Percentiles rank a stretch among this genome's conserved stretches.
Evolutionary conservation across 352 stramenopile genomes (phyloP).

Genomic region (Phytophthora pini): DNA sequence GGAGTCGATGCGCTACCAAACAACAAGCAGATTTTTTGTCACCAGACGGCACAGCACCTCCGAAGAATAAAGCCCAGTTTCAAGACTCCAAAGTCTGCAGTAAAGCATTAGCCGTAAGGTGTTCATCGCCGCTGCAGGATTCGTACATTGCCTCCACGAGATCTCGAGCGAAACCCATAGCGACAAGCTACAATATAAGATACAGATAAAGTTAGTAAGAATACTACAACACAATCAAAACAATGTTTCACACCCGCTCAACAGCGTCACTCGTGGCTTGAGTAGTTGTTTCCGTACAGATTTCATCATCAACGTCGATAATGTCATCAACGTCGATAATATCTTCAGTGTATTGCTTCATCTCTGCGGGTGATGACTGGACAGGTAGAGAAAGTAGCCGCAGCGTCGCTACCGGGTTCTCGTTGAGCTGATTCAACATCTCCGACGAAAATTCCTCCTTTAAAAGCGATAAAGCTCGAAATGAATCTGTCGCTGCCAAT

Average conservation of each 20-base stretch:
- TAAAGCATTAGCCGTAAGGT: constrained; percentile 58
- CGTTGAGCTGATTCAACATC: constrained; percentile 48
- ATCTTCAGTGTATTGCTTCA: constrained; percentile 2
- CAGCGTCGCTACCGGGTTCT: constrained; percentile 51
- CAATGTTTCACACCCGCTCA: constrained; percentile 43
- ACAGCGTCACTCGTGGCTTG: constrained; percentile 3
- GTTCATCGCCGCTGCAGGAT: constrained; percentile 63
- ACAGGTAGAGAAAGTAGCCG: constrained; percentile 35
- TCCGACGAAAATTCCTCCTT: constrained; percentile 53
- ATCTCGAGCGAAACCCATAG: constrained; percentile 66
- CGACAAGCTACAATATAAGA: constrained; percentile 46
- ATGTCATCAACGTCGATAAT: constrained; percentile 18
- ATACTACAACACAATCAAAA: background rate
- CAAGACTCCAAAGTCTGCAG: constrained; percentile 57
- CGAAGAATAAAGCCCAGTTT: too few species aligned
- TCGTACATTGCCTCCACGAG: constrained; percentile 65
- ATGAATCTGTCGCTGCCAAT: constrained; percentile 38
- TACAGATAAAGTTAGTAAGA: constrained; percentile 12
- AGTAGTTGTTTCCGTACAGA: background rate
- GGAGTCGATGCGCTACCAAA: too few species aligned
- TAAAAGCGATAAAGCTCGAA: constrained; percentile 57
- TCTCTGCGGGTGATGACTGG: constrained; percentile 5
- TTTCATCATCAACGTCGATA: constrained; percentile 23
- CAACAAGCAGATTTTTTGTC: too few species aligned
- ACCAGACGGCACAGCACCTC: too few species aligned